Evolutionary conservation across 768 basidiomycete species (phyloP).

Genomic region (Rhizopogon rudus): DNA sequence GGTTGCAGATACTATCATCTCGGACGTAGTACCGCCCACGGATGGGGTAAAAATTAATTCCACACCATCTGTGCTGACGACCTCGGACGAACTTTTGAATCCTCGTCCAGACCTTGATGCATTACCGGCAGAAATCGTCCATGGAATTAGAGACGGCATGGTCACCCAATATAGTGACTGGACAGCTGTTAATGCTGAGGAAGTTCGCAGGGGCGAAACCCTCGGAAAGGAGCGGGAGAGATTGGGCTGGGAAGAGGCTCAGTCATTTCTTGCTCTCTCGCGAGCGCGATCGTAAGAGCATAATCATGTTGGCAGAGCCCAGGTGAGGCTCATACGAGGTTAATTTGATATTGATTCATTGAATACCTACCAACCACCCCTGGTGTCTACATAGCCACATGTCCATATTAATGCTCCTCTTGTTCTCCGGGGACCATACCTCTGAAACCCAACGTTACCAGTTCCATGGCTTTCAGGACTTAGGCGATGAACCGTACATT

Average conservation of each 20-base stretch:
- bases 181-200: constrained; percentile 70
- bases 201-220: constrained; percentile 51
- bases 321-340: neutral
- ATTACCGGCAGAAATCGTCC: constrained; percentile 43
- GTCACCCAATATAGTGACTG: constrained; percentile 71
- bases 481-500: constrained; percentile 18
- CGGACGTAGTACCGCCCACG: constrained; percentile 40
- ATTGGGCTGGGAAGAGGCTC: constrained; percentile 64
- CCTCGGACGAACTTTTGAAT: constrained; percentile 27
- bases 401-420: neutral
- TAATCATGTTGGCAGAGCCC: neutral
- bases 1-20: constrained; percentile 65
- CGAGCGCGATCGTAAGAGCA: neutral
- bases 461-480: constrained; percentile 15
- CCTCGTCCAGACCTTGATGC: constrained; percentile 35
- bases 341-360: neutral
- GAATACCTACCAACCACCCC: neutral
- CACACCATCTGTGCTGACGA: constrained; percentile 1
- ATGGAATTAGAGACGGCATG: constrained; percentile 32
- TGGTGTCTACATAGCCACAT: neutral
- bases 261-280: constrained; percentile 20
- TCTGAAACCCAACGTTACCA: neutral
- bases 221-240: constrained; percentile 72
- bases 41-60: constrained; percentile 13
- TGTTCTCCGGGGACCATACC: too few relatives aligned